Evolutionary conservation across 164 flowering plant genomes (phyloP), one percentile per base, ranked within the genome.

Genomic region (Houttuynia cordata): DNA sequence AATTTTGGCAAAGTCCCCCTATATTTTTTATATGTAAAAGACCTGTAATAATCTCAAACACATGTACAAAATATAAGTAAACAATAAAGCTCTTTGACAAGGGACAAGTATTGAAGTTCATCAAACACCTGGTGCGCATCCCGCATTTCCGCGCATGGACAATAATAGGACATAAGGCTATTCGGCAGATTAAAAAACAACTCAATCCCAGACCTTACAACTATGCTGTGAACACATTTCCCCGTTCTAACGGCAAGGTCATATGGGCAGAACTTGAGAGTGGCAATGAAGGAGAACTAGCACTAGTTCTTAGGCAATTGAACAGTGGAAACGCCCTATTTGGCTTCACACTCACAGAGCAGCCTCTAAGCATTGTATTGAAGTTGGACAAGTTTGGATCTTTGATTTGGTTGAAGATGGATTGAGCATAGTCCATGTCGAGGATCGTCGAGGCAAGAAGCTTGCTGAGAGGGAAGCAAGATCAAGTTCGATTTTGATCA

Each of bases 41-140:
- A n/a, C n/a, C n/a, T n/a, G n/a, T n/a, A n/a, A n/a, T n/a, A n/a
- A n/a, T n/a, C n/a, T n/a, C n/a, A n/a, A n/a, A n/a, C n/a, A n/a
- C n/a, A n/a, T n/a, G n/a, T n/a, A n/a, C n/a, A n/a, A n/a, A n/a
- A n/a, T n/a, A n/a, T n/a, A n/a, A n/a, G n/a, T n/a, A n/a, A n/a
- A n/a, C n/a, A n/a, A n/a, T n/a, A n/a, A n/a, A n/a, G n/a, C n/a
- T n/a, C n/a, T n/a, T n/a, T n/a, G n/a, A n/a, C n/a, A n/a, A n/a
- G n/a, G n/a, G n/a, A n/a, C n/a, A n/a, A n/a, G n/a, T n/a, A n/a
- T n/a, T n/a, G n/a, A n/a, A n/a, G n/a, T 40, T 78, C 84, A 69
- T 80, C 82, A 63, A 80, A 80, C 72, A 78, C 6, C 58, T 75
- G 72, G 54, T 65, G 81, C 51, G 77, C 83, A 62, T 74, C 71